A percentile compares a stretch with the other conserved stretches of the same genome.
These are phyloP conservation scores for Actinidia arguta DNA, from an alignment of 179 eudicot species.

Conservation along the genomic window DNA sequence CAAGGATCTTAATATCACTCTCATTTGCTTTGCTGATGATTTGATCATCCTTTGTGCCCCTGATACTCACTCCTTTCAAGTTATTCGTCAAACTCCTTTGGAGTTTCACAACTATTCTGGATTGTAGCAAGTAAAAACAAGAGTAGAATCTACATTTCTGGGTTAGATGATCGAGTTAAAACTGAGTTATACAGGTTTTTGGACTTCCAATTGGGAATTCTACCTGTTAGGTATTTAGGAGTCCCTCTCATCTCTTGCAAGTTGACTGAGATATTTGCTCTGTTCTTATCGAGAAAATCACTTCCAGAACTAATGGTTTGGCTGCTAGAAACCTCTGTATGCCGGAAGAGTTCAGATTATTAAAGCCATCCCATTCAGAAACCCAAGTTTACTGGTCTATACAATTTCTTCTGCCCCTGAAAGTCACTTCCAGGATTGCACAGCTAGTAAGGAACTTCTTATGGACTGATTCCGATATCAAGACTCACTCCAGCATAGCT, in stretches of 20 bases:
- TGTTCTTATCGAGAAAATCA: no score
- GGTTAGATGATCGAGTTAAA: background rate
- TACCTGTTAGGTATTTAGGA: background rate
- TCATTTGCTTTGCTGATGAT: conserved; percentile 3
- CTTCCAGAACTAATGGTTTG: no score
- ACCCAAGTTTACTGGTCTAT: background rate
- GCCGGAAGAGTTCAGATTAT: background rate
- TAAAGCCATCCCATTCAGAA: background rate
- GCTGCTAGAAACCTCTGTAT: no score
- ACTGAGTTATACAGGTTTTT: background rate
- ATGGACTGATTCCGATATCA: background rate
- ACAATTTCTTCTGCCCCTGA: no score
- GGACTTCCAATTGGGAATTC: background rate
- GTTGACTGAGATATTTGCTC: no score
- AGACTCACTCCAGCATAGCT: background rate
- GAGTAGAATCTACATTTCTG: background rate
- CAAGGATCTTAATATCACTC: no score
- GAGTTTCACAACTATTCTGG: background rate
- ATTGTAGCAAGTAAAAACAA: background rate
- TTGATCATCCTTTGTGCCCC: background rate
- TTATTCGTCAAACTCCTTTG: background rate
- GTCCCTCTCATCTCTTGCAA: no score
- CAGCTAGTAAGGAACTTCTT: no score
- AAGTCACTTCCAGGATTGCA: no score
- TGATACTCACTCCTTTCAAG: background rate